These are phyloP conservation scores for Sungouiozyma ichnusensis DNA, from an alignment of 805 yeast genomes.

Conservation along the genomic window DNA sequence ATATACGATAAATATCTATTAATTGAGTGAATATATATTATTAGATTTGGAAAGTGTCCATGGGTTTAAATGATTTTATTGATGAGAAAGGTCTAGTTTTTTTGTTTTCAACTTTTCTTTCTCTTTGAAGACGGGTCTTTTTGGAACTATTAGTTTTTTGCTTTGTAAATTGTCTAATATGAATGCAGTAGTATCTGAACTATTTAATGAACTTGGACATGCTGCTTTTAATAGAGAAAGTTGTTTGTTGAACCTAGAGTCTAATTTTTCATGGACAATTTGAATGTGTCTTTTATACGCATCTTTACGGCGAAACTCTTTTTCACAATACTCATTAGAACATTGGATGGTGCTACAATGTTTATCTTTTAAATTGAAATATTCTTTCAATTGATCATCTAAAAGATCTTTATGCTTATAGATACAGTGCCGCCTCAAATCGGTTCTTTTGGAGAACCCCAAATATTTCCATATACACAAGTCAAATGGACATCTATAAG, in stretches of 20 bases:
- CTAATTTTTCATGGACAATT: conserved; percentile 37
- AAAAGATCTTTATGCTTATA: conserved; percentile 34
- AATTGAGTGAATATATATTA: background rate
- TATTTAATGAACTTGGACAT: conserved; percentile 11
- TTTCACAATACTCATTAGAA: conserved; percentile 33
- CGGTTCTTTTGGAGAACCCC: conserved; percentile 40
- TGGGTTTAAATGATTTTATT: background rate
- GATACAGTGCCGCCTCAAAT: conserved; percentile 40
- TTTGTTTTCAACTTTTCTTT: background rate
- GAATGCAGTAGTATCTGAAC: background rate
- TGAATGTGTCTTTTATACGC: conserved; percentile 43
- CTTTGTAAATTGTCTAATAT: background rate
- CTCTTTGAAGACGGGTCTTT: background rate
- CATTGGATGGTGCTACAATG: conserved; percentile 27
- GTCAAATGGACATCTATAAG: conserved; percentile 36
- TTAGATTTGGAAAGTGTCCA: background rate
- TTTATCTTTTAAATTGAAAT: conserved; percentile 22
- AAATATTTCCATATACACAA: conserved; percentile 40
- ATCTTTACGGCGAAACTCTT: conserved; percentile 42
- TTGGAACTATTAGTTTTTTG: background rate
- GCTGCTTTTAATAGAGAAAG: conserved; percentile 17
- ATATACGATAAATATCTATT: too few relatives aligned
- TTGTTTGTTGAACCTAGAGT: conserved; percentile 34
- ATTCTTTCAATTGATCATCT: conserved; percentile 17
- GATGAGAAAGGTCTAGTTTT: background rate